A percentile compares a stretch with the other conserved stretches of the same genome.
Evolutionary conservation across 1,284 basidiomycete species (phyloP).

Genomic region (Lentinula novae-zelandiae): DNA sequence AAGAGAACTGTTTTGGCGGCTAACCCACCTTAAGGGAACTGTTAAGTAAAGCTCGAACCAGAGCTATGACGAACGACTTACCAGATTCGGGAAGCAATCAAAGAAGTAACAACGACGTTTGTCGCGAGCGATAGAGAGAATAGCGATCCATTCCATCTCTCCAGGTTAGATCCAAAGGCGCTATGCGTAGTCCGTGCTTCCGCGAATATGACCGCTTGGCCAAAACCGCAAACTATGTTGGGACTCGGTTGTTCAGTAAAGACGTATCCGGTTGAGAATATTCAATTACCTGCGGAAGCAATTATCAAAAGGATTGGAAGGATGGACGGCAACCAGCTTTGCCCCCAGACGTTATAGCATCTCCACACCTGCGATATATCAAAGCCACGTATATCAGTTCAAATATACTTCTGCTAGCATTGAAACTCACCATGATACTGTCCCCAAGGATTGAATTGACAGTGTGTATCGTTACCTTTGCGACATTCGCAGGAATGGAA

Average conservation of each 20-base stretch:
- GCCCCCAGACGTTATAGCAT: slow-evolving; percentile 34
- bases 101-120: slow-evolving; percentile 31
- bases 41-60: neutral
- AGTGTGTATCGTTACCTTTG: slow-evolving; percentile 35
- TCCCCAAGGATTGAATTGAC: slow-evolving; percentile 34
- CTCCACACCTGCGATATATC: slow-evolving; percentile 28
- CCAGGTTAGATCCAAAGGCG: slow-evolving; percentile 27
- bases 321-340: slow-evolving; percentile 29
- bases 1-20: slow-evolving; percentile 9
- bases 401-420: neutral
- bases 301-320: slow-evolving; percentile 28
- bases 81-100: slow-evolving; percentile 34
- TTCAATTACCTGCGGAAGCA: slow-evolving; percentile 28
- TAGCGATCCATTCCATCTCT: slow-evolving; percentile 34
- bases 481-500: slow-evolving; percentile 34
- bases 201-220: slow-evolving; percentile 32
- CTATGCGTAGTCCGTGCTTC: slow-evolving; percentile 28
- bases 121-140: slow-evolving; percentile 36
- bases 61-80: slow-evolving; percentile 13
- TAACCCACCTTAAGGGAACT: slow-evolving; percentile 22
- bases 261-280: no score
- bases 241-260: neutral
- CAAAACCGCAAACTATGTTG: slow-evolving; percentile 30
- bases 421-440: slow-evolving; percentile 27
- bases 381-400: neutral